A percentile compares a stretch with the other conserved stretches of the same genome.
These are phyloP conservation scores for Fusarium chuoi DNA, from an alignment of 2,329 filamentous ascomycete genomes.

Conservation along the genomic window DNA sequence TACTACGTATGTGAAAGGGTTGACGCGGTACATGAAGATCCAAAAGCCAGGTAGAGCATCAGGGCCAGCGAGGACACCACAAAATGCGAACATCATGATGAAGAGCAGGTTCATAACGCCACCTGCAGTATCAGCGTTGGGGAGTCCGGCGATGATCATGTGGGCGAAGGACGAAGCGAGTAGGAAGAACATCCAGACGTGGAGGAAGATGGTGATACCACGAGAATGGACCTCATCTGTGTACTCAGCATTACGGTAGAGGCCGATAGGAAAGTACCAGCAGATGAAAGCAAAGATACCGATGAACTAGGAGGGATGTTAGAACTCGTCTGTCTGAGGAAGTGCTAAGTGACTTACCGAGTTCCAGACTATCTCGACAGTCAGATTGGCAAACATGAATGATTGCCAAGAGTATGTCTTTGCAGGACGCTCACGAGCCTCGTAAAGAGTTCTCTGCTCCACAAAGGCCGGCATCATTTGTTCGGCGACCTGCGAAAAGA, in stretches of 20 bases:
- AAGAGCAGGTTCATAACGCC: constrained; percentile 72
- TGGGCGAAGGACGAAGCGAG: constrained; percentile 73
- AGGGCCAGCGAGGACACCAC: constrained; percentile 71
- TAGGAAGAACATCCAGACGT: constrained; percentile 70
- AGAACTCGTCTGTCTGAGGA: rapidly evolving
- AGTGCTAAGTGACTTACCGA: constrained; percentile 56
- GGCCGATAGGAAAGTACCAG: constrained; percentile 75
- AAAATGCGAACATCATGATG: constrained; percentile 69
- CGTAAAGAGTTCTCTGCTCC: constrained; percentile 74
- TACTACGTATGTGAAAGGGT: constrained; percentile 79
- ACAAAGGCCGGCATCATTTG: constrained; percentile 78
- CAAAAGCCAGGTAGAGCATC: constrained; percentile 73
- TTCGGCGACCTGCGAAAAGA: constrained; percentile 73
- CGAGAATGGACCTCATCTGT: constrained; percentile 60
- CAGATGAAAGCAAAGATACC: constrained; percentile 67
- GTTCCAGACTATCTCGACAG: constrained; percentile 76
- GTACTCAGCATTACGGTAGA: constrained; percentile 66
- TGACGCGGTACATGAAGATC: constrained; percentile 80
- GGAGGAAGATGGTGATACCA: constrained; percentile 71
- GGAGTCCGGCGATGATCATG: constrained; percentile 72
- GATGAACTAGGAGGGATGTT: constrained; percentile 5
- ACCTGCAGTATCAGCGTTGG: constrained; percentile 70
- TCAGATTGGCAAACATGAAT: constrained; percentile 69
- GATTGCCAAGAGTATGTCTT: constrained; percentile 75
- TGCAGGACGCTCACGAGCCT: constrained; percentile 73